Percentiles rank a stretch among this genome's conserved stretches.
Conservation (phyloP, 352 stramenopile genomes). For the Phytophthora hibernalis region DNA sequence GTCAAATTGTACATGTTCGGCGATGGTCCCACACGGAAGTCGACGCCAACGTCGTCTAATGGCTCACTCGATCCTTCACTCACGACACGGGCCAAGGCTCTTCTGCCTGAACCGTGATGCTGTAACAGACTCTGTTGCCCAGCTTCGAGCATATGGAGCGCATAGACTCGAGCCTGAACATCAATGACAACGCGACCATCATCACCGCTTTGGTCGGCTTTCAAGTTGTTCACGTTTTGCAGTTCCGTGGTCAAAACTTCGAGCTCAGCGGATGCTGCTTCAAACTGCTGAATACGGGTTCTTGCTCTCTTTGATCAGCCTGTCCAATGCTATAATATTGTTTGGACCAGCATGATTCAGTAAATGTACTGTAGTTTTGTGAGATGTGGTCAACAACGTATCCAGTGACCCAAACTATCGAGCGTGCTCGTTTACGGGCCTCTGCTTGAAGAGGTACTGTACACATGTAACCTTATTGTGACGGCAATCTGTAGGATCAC, state of each 20-base stretch:
- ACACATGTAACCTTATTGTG: too few relatives aligned
- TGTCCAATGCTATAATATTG: too few relatives aligned
- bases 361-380: too few relatives aligned
- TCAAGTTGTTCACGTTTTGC: not conserved
- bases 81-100: constrained; percentile 10
- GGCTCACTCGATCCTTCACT: not conserved
- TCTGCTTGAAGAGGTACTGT: not conserved
- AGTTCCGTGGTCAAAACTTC: not conserved
- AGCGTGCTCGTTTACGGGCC: not conserved
- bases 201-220: constrained; percentile 9
- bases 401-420: too few relatives aligned
- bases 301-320: constrained; percentile 17
- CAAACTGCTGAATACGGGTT: too few relatives aligned
- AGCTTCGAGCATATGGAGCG: constrained; percentile 17
- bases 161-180: constrained; percentile 25
- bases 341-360: too few relatives aligned
- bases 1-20: constrained; percentile 18
- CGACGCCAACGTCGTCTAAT: not conserved
- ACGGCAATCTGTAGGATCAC: too few relatives aligned
- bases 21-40: not conserved
- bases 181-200: constrained; percentile 12
- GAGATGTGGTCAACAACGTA: not conserved
- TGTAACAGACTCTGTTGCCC: constrained; percentile 30
- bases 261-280: not conserved
- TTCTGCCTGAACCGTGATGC: constrained; percentile 26